These are phyloP conservation scores for Aspergillus phoenicis DNA, from an alignment of 2,329 filamentous ascomycete species.

Conservation along the genomic window DNA sequence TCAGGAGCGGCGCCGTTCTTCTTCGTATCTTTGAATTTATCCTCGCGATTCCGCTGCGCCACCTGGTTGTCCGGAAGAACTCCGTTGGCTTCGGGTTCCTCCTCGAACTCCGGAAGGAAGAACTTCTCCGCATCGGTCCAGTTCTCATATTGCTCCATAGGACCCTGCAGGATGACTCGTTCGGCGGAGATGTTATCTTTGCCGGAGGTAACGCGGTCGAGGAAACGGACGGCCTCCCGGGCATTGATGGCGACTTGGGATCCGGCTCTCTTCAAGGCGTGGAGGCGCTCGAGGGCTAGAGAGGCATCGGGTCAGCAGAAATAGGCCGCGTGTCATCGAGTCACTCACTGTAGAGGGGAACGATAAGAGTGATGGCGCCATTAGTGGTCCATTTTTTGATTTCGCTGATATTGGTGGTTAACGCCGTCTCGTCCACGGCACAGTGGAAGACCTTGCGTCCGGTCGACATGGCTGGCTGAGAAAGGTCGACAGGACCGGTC, in stretches of 20 bases:
- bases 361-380: constrained; percentile 52
- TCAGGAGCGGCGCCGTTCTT: constrained; percentile 32
- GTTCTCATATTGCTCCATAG: constrained; percentile 52
- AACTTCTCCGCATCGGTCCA: constrained; percentile 52
- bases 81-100: constrained; percentile 36
- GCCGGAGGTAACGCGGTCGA: constrained; percentile 53
- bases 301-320: constrained; percentile 14
- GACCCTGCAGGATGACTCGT: constrained; percentile 50
- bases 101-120: constrained; percentile 48
- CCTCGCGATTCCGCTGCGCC: constrained; percentile 22
- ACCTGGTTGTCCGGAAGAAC: constrained; percentile 21
- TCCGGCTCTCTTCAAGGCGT: constrained; percentile 47
- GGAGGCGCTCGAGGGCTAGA: constrained; percentile 51
- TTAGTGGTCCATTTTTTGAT: constrained; percentile 56
- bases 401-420: constrained; percentile 56
- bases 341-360: constrained; percentile 55
- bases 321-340: background rate
- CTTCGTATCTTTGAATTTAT: constrained; percentile 25
- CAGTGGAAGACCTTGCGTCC: constrained; percentile 54
- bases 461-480: constrained; percentile 39
- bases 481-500: constrained; percentile 28
- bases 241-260: constrained; percentile 54
- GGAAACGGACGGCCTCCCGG: constrained; percentile 55
- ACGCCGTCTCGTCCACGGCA: constrained; percentile 56
- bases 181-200: constrained; percentile 48